These are phyloP conservation scores for Hyphopichia fennica DNA, from an alignment of 1,139 yeast genomes.

Conservation along the genomic window DNA sequence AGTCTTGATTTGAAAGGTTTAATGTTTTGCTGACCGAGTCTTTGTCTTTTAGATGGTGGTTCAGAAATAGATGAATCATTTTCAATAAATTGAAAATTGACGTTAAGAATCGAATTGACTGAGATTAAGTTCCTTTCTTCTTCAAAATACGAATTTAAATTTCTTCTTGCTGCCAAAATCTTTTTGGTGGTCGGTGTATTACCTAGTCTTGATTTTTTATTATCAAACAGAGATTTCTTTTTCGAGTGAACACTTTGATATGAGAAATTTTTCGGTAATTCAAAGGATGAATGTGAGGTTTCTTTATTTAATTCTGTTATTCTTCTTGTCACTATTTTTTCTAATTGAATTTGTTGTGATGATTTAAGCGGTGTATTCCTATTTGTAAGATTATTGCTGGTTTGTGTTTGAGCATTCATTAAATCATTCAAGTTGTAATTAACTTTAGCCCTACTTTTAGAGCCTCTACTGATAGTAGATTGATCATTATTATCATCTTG, in stretches of 20 bases:
- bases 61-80: slow-evolving; percentile 10
- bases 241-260: slow-evolving; percentile 32
- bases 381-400: slow-evolving; percentile 29
- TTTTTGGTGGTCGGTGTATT: slow-evolving; percentile 48
- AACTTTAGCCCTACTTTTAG: slow-evolving; percentile 40
- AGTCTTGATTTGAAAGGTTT: slow-evolving; percentile 34
- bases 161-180: slow-evolving; percentile 45
- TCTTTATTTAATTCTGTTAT: slow-evolving; percentile 39
- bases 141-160: slow-evolving; percentile 47
- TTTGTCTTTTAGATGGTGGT: slow-evolving; percentile 13
- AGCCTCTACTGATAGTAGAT: slow-evolving; percentile 17
- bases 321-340: slow-evolving; percentile 39
- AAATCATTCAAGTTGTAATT: slow-evolving; percentile 46
- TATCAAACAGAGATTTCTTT: slow-evolving; percentile 16
- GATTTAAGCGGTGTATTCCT: slow-evolving; percentile 35
- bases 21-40: slow-evolving; percentile 6
- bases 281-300: slow-evolving; percentile 29
- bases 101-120: slow-evolving; percentile 40
- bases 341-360: slow-evolving; percentile 45
- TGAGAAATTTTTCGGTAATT: slow-evolving; percentile 43
- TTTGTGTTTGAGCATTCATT: slow-evolving; percentile 47
- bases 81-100: slow-evolving; percentile 42
- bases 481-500: slow-evolving; percentile 16
- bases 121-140: slow-evolving; percentile 48
- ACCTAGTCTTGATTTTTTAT: slow-evolving; percentile 35